These are phyloP conservation scores for Brasenia schreberi DNA, from an alignment of 164 flowering plant genomes.

Conservation along the genomic window DNA sequence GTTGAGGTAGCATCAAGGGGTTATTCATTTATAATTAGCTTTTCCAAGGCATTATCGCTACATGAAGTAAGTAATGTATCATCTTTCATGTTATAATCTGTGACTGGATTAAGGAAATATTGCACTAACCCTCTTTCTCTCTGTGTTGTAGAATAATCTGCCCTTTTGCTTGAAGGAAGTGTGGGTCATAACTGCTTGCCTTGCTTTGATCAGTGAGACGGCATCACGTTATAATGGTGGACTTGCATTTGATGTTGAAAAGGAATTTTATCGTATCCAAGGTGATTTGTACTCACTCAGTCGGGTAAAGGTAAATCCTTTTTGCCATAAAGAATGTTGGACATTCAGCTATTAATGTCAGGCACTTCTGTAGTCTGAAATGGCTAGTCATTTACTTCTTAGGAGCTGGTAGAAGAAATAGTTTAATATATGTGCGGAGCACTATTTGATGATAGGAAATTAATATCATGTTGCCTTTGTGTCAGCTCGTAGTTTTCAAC, in stretches of 20 bases:
- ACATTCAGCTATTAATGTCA: too few species aligned
- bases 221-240: constrained; percentile 50
- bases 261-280: constrained; percentile 81
- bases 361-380: too few species aligned
- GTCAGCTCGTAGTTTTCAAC: too few species aligned
- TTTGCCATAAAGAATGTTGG: not conserved
- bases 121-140: constrained; percentile 1
- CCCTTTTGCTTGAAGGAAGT: constrained; percentile 96
- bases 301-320: constrained; percentile 58
- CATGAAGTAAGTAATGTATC: constrained; percentile 49
- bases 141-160: constrained; percentile 39
- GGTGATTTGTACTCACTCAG: constrained; percentile 90
- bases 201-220: constrained; percentile 57
- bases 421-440: too few species aligned
- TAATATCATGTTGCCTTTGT: too few species aligned
- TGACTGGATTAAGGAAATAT: not conserved
- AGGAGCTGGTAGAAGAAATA: too few species aligned
- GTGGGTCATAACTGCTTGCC: constrained; percentile 90
- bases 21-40: constrained; percentile 73
- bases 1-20: constrained; percentile 95
- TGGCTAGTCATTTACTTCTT: too few species aligned
- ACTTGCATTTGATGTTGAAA: constrained; percentile 60
- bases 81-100: constrained; percentile 1
- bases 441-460: too few species aligned
- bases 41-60: constrained; percentile 63